A percentile compares a stretch with the other conserved stretches of the same genome.
Evolutionary conservation across 768 basidiomycete species (phyloP).

Genomic region (Sarcodon aspratus): DNA sequence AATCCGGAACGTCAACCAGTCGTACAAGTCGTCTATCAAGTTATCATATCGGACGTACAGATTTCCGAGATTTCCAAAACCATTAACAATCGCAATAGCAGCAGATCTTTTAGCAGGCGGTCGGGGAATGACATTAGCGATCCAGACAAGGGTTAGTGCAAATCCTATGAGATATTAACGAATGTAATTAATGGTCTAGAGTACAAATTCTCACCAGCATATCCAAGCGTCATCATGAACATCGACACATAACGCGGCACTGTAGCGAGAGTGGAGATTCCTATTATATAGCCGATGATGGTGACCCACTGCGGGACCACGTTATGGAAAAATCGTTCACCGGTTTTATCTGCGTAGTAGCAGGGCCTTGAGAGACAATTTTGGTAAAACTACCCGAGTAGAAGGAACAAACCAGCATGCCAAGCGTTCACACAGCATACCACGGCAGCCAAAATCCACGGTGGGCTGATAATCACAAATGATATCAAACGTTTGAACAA

Average conservation of each 20-base stretch:
- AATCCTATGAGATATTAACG: conserved; percentile 16
- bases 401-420: conserved; percentile 20
- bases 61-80: conserved; percentile 45
- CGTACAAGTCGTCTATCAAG: background rate
- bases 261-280: conserved; percentile 38
- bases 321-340: background rate
- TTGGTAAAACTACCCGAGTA: background rate
- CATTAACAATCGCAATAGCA: conserved; percentile 54
- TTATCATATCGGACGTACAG: conserved; percentile 29
- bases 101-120: conserved; percentile 46
- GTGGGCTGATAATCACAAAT: conserved; percentile 23
- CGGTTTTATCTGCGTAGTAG: background rate
- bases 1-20: background rate
- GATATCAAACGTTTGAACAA: background rate
- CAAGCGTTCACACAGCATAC: conserved; percentile 14
- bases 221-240: conserved; percentile 47
- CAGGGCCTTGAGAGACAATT: background rate
- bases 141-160: conserved; percentile 30
- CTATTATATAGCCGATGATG: background rate
- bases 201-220: conserved; percentile 21
- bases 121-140: too few species aligned
- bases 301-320: background rate
- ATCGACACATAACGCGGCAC: too few species aligned
- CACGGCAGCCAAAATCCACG: conserved; percentile 21
- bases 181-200: background rate